These are phyloP conservation scores for Annulohypoxylon nitens DNA, from an alignment of 495 filamentous ascomycete genomes.

Conservation along the genomic window DNA sequence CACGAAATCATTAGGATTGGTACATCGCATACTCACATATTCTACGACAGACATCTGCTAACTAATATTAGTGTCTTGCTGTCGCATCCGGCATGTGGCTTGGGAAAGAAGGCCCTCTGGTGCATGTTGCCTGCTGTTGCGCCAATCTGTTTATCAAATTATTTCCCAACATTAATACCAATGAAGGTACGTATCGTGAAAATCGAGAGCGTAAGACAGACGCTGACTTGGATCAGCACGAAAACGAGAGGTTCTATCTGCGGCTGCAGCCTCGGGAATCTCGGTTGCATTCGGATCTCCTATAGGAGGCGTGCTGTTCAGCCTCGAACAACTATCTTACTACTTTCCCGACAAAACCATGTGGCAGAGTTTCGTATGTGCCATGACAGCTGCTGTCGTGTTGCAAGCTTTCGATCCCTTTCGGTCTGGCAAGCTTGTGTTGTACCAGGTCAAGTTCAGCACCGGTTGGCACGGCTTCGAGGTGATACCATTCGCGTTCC, in stretches of 20 bases:
- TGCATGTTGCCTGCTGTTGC: conserved; percentile 98
- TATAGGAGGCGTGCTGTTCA: conserved; percentile 93
- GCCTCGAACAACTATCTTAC: conserved; percentile 95
- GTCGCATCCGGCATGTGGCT: conserved; percentile 97
- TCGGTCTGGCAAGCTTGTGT: conserved; percentile 92
- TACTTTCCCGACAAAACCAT: conserved; percentile 99
- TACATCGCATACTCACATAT: conserved; percentile 57
- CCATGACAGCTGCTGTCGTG: conserved; percentile 96
- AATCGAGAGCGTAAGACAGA: background rate
- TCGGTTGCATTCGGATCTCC: conserved; percentile 98
- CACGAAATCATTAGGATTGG: conserved; percentile 92
- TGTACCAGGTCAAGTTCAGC: conserved; percentile 97
- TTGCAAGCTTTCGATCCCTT: conserved; percentile 95
- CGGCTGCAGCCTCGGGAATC: conserved; percentile 93
- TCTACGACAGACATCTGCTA: conserved; percentile 25
- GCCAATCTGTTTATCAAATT: conserved; percentile 95
- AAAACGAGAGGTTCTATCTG: conserved; percentile 95
- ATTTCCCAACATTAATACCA: conserved; percentile 83
- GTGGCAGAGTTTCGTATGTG: conserved; percentile 99
- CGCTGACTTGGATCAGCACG: conserved; percentile 69
- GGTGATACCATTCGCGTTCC: conserved; percentile 85
- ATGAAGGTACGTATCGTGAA: conserved; percentile 76
- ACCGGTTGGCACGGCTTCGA: conserved; percentile 96
- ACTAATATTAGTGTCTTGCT: conserved; percentile 77
- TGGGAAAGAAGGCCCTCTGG: conserved; percentile 97